phyloP scores from a whole-genome alignment of 352 stramenopile genomes.

The Elongisporangium anandrum region DNA sequence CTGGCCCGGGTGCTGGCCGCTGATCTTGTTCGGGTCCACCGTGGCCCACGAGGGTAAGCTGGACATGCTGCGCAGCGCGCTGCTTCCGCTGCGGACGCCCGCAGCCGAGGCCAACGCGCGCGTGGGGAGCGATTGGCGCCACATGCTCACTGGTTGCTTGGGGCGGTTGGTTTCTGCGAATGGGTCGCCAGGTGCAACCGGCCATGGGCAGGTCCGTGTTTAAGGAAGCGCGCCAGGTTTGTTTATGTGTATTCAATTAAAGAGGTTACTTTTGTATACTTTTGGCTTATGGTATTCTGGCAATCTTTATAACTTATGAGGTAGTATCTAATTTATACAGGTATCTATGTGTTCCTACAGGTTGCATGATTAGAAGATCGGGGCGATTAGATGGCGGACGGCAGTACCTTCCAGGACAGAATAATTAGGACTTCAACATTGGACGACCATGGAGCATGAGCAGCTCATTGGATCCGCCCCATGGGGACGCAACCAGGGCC shows the following conservation, averaged over 20 bases:
- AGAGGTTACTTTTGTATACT: not conserved
- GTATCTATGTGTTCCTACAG: not conserved
- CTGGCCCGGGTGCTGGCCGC: conserved; percentile 61
- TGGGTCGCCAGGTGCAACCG: not conserved
- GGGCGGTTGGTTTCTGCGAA: not conserved
- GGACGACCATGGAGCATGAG: too few species aligned
- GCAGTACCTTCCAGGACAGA: not conserved
- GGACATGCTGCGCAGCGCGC: conserved; percentile 35
- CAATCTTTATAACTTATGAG: not conserved
- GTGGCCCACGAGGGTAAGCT: conserved; percentile 90
- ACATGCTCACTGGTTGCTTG: conserved; percentile 16
- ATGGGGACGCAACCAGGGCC: too few species aligned
- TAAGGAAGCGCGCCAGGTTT: not conserved
- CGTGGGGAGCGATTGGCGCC: conserved; percentile 18
- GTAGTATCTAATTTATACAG: not conserved
- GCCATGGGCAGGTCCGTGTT: not conserved
- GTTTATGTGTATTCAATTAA: not conserved
- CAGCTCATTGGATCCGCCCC: too few species aligned
- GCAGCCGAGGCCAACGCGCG: conserved; percentile 17
- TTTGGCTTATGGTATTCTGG: not conserved
- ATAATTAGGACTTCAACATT: conserved; percentile 9
- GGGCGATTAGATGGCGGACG: not conserved
- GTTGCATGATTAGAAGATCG: not conserved
- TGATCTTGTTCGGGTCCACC: conserved; percentile 86
- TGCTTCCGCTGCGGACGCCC: conserved; percentile 12